Conservation (phyloP, 345 rosid species). For the Luvunga scandens region DNA sequence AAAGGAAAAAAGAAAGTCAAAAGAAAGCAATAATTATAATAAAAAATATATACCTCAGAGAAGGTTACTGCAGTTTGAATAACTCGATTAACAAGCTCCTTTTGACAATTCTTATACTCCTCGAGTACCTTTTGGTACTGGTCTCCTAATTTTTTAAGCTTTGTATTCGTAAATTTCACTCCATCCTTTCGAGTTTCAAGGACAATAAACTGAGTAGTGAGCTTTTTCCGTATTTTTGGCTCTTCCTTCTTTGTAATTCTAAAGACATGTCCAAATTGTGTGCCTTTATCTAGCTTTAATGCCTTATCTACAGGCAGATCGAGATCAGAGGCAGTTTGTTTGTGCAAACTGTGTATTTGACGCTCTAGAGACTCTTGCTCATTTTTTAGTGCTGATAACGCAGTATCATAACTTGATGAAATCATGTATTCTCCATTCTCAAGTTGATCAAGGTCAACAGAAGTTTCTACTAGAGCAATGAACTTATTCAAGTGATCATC, state of each 20-base stretch:
- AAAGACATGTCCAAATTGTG: constrained; percentile 95
- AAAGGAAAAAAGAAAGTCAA: constrained; percentile 7
- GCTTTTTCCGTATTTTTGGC: constrained; percentile 91
- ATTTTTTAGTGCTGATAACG: constrained; percentile 62
- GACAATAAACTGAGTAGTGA: constrained; percentile 77
- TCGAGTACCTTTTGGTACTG: constrained; percentile 84
- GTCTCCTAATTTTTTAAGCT: constrained; percentile 90
- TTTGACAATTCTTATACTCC: constrained; percentile 75
- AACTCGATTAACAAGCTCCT: constrained; percentile 76
- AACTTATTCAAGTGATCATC: constrained; percentile 79
- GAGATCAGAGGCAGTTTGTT: constrained; percentile 80
- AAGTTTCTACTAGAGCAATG: constrained; percentile 77
- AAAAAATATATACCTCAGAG: constrained; percentile 60
- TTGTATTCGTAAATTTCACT: constrained; percentile 91
- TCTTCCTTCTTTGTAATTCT: constrained; percentile 99
- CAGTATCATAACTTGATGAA: constrained; percentile 77
- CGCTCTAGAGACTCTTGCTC: constrained; percentile 72
- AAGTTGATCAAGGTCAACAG: constrained; percentile 93
- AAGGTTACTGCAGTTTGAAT: constrained; percentile 78
- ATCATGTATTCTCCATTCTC: constrained; percentile 97
- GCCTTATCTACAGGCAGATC: constrained; percentile 81
- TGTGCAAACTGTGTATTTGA: constrained; percentile 79
- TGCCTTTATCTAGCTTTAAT: constrained; percentile 85
- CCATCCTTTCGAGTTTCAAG: constrained; percentile 99
- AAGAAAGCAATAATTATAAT: constrained; percentile 4